phyloP scores from a whole-genome alignment of 352 stramenopile species.

The Pythium volutum region DNA sequence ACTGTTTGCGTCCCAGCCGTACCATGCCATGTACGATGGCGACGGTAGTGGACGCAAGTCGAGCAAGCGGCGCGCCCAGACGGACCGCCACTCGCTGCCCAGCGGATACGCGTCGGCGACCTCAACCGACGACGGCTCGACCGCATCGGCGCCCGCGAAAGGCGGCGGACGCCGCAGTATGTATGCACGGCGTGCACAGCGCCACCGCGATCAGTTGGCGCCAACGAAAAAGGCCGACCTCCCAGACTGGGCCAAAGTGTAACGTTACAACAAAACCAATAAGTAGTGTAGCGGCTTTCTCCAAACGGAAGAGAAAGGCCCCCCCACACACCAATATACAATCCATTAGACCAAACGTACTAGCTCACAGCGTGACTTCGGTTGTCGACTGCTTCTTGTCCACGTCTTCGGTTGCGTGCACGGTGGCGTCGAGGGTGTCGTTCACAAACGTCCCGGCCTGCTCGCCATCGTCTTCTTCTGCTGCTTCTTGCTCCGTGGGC shows the following conservation, averaged over 20 bases:
- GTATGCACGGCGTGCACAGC: conserved; percentile 14
- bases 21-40: conserved; percentile 18
- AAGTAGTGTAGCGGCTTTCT: conserved; percentile 3
- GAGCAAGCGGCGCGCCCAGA: background rate
- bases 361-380: background rate
- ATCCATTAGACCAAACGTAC: background rate
- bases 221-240: conserved; percentile 18
- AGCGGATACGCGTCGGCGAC: conserved; percentile 11
- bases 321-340: background rate
- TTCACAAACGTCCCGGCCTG: conserved; percentile 10
- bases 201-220: conserved; percentile 9
- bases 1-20: conserved; percentile 21
- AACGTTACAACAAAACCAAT: background rate
- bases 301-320: conserved; percentile 13
- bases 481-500: too few relatives aligned
- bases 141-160: conserved; percentile 6
- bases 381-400: background rate
- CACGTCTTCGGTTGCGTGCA: background rate
- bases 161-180: conserved; percentile 20
- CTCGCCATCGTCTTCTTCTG: conserved; percentile 1
- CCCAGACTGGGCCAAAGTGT: conserved; percentile 25
- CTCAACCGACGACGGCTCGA: conserved; percentile 7
- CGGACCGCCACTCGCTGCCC: conserved; percentile 19
- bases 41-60: background rate
- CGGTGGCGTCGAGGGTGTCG: background rate